Percentiles rank a stretch among this genome's conserved stretches.
Evolutionary conservation across 2,329 filamentous ascomycete species (phyloP).

Genomic region (Emergomyces pasteurianus): DNA sequence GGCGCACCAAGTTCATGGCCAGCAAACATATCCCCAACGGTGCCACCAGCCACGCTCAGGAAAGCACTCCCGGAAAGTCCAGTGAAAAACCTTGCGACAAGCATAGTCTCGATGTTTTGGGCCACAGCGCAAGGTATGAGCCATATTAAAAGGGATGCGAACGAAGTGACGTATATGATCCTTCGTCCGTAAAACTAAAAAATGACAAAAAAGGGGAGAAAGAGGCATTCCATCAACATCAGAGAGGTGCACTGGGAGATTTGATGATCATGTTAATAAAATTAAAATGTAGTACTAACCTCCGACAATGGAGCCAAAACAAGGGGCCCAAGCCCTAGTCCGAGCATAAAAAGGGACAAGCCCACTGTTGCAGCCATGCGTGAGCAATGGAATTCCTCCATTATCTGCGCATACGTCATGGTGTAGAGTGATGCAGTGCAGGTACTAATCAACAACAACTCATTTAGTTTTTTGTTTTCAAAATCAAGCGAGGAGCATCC

Average conservation of each 20-base stretch:
- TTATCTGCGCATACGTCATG: constrained; percentile 65
- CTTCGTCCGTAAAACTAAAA: constrained; percentile 65
- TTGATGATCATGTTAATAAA: neutral
- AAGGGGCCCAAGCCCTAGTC: constrained; percentile 56
- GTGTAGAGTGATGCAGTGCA: constrained; percentile 84
- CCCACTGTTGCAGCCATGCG: constrained; percentile 66
- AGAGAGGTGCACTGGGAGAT: too few relatives aligned
- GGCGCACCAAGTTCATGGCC: constrained; percentile 59
- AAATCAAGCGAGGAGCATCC: neutral
- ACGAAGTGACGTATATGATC: constrained; percentile 67
- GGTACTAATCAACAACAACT: constrained; percentile 43
- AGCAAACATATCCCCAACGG: constrained; percentile 68
- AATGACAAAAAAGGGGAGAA: neutral
- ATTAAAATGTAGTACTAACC: constrained; percentile 14
- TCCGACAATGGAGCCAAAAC: constrained; percentile 54
- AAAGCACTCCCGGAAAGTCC: constrained; percentile 40
- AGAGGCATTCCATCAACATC: neutral
- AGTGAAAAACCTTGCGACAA: constrained; percentile 62
- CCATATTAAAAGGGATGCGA: constrained; percentile 64
- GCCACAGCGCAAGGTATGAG: constrained; percentile 71
- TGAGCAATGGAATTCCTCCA: constrained; percentile 59
- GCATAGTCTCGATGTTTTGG: constrained; percentile 67
- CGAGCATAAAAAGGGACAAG: constrained; percentile 70
- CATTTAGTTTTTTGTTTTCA: neutral
- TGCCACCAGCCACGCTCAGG: constrained; percentile 64